Conservation (phyloP, 108 stramenopile species). For the Nitzschia sp. region DNA sequence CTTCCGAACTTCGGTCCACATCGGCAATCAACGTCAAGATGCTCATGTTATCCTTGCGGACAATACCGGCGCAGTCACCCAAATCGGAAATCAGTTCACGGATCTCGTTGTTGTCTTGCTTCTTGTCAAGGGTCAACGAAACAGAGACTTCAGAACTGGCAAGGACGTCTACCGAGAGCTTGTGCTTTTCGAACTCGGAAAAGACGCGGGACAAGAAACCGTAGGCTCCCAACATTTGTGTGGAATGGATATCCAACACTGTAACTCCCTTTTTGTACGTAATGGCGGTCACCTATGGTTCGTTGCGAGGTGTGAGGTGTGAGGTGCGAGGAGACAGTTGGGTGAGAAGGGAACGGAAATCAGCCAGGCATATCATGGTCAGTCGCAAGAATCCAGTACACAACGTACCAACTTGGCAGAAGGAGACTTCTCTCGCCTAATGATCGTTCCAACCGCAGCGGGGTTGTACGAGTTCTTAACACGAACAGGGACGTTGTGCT, state of each 20-base stretch:
- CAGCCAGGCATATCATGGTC: no score
- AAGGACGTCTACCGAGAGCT: constrained; percentile 98
- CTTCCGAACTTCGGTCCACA: constrained; percentile 82
- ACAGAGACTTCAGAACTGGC: constrained; percentile 97
- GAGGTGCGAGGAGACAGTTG: neutral
- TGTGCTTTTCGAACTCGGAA: constrained; percentile 88
- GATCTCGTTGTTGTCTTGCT: constrained; percentile 61
- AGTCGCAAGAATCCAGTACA: no score
- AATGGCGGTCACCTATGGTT: constrained; percentile 88
- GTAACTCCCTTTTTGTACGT: constrained; percentile 88
- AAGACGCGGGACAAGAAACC: constrained; percentile 94
- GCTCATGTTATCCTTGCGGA: constrained; percentile 59
- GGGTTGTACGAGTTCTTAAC: constrained; percentile 99
- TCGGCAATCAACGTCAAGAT: constrained; percentile 94
- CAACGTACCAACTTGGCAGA: constrained; percentile 52
- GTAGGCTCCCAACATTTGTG: constrained; percentile 96
- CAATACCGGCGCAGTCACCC: constrained; percentile 62
- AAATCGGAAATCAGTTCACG: constrained; percentile 52
- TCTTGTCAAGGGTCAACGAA: constrained; percentile 94
- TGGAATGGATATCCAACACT: constrained; percentile 88
- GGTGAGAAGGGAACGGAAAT: neutral
- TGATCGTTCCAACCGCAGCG: constrained; percentile 83
- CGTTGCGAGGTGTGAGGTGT: neutral
- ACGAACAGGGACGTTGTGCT: constrained; percentile 83
- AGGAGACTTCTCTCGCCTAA: constrained; percentile 52